Evolutionary conservation across 495 filamentous ascomycete genomes (phyloP).

Genomic region (Clohesyomyces aquaticus): DNA sequence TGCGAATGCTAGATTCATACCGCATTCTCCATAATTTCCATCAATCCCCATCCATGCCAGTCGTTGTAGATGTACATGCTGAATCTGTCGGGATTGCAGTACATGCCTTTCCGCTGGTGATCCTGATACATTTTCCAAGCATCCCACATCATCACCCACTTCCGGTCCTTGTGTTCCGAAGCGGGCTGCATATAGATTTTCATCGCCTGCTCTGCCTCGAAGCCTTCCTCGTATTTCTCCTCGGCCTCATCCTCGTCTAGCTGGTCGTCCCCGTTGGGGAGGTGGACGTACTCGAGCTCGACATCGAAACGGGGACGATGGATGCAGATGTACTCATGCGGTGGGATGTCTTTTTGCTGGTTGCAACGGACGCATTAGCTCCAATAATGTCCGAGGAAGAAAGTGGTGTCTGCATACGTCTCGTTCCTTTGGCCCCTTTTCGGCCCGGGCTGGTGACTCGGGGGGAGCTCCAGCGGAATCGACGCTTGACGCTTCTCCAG

Average conservation of each 20-base stretch:
- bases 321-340: conserved; percentile 17
- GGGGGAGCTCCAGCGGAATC: too few relatives aligned
- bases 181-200: background rate
- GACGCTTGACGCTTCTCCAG: too few relatives aligned
- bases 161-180: conserved; percentile 10
- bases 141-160: conserved; percentile 23
- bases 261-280: background rate
- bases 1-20: background rate
- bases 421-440: too few relatives aligned
- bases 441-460: too few relatives aligned
- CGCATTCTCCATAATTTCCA: conserved; percentile 50
- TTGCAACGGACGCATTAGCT: too few relatives aligned
- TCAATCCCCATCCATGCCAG: conserved; percentile 46
- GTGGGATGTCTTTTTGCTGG: too few relatives aligned
- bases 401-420: too few relatives aligned
- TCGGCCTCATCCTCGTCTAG: background rate
- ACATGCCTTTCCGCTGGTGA: background rate
- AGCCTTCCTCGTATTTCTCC: background rate
- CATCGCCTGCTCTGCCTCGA: background rate
- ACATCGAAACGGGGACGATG: conserved; percentile 2
- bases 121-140: background rate
- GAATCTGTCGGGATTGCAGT: conserved; percentile 50
- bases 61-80: conserved; percentile 53
- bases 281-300: background rate
- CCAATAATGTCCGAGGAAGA: too few relatives aligned